A percentile compares a stretch with the other conserved stretches of the same genome.
Evolutionary conservation across 2,329 filamentous ascomycete genomes (phyloP).

Genomic region (Penicillium sp.): DNA sequence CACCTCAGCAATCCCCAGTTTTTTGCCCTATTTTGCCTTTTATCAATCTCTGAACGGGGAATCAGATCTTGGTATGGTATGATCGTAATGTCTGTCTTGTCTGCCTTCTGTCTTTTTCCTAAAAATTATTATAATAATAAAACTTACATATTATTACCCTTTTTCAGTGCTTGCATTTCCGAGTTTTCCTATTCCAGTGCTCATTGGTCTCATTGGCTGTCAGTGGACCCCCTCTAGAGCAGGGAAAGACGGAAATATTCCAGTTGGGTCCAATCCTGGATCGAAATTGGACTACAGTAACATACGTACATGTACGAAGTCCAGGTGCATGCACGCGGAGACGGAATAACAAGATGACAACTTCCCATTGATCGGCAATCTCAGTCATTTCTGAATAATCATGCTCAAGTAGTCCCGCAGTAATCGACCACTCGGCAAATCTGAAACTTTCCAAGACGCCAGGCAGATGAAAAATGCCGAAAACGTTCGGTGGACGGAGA

Average conservation of each 20-base stretch:
- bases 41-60: neutral
- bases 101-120: too few species aligned
- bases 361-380: neutral
- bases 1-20: too few species aligned
- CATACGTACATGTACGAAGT: too few species aligned
- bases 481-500: slow-evolving; percentile 21
- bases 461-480: slow-evolving; percentile 22
- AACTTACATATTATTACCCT: too few species aligned
- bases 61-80: neutral
- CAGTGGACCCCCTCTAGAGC: too few species aligned
- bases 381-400: slow-evolving; percentile 1
- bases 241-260: too few species aligned
- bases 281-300: neutral
- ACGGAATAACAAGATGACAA: neutral
- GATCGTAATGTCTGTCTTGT: too few species aligned
- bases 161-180: too few species aligned
- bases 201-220: too few species aligned
- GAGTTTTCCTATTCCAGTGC: too few species aligned
- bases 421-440: slow-evolving; percentile 20
- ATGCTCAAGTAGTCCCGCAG: neutral
- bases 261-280: neutral
- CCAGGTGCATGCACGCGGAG: too few species aligned
- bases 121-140: too few species aligned
- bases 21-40: neutral
- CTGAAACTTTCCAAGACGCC: slow-evolving; percentile 23